These are phyloP conservation scores for Ascochyta rabiei DNA, from an alignment of 2,329 filamentous ascomycete genomes.

Conservation along the genomic window DNA sequence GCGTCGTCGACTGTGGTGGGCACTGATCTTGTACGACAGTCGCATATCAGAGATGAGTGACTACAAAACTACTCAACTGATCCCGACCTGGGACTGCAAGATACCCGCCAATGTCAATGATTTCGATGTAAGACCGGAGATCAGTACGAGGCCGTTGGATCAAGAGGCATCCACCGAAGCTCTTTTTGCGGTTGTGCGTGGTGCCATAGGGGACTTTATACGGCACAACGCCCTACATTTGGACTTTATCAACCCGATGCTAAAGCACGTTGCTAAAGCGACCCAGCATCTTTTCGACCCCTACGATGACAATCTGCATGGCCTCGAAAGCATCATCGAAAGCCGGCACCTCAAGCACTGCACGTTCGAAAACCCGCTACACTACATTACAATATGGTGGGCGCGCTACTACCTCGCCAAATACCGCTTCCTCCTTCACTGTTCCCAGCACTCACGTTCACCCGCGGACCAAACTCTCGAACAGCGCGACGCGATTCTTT, in stretches of 20 bases:
- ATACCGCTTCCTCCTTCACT: constrained; percentile 57
- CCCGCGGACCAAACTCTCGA: constrained; percentile 22
- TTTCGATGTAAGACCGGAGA: constrained; percentile 49
- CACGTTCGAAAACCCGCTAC: constrained; percentile 35
- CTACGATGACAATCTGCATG: constrained; percentile 34
- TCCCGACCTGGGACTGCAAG: constrained; percentile 57
- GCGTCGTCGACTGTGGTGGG: constrained; percentile 67
- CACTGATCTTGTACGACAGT: constrained; percentile 64
- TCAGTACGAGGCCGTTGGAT: constrained; percentile 48
- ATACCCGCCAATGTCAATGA: constrained; percentile 61
- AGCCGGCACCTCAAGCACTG: constrained; percentile 47
- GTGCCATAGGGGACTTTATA: constrained; percentile 54
- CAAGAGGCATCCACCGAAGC: constrained; percentile 60
- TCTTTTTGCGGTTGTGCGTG: constrained; percentile 57
- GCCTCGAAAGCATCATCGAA: constrained; percentile 49
- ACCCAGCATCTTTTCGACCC: constrained; percentile 17
- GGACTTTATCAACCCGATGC: constrained; percentile 53
- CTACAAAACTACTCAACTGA: constrained; percentile 55
- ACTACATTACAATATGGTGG: constrained; percentile 56
- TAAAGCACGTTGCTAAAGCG: constrained; percentile 48
- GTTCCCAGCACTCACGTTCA: constrained; percentile 35
- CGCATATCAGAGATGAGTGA: constrained; percentile 60
- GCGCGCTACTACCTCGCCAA: constrained; percentile 56
- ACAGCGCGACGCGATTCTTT: constrained; percentile 36
- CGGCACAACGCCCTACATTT: constrained; percentile 52